Base-by-base conservation (phyloP, 2,329 filamentous ascomycete genomes). In the Colletotrichum filicis region DNA sequence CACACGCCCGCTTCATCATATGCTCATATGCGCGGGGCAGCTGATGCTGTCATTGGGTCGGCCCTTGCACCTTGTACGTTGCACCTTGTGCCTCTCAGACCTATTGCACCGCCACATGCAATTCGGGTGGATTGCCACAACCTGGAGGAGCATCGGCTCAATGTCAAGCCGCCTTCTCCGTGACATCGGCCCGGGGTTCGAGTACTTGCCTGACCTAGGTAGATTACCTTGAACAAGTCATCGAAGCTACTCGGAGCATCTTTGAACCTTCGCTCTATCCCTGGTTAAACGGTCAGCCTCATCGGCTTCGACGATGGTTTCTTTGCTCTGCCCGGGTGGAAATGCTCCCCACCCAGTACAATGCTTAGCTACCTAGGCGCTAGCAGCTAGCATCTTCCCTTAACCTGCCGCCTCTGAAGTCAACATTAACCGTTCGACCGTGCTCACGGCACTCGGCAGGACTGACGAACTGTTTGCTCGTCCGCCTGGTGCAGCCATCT, bases 11-110 rank as follows among this genome's bases (percentile, higher is more conserved):
- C 71, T 66, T 70, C 35, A 73, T 66, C 73, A 58, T 62, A 73
- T 63, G 73, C 60, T 66, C 73, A 58, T 55, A 69, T 63, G 73
- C 60, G 73, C 73, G 73, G 73, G 73, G 73, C 73, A 74, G 65
- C 64, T 73, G 69, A 69, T 65, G 61, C 65, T 73, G 73, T 73
- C 72, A 64, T 73, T 66, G 65, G 59, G 46, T 59, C 64, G 22
- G 66, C 32, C 26, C 30, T 46, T 46, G 52, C 35, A 49, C 61
- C 46, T 32, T 49, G 42, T 22, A 16, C 57, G 9, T 46, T 46
- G 52, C 26, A 49, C 61, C 61, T 52, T 49, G 42, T 30, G 11
- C 57, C 32, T 35, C 35, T 42, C 22, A 30, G 52, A 42, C 68
- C 35, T 32, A 57, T 37, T 70, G 70, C 71, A 73, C 71, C 60